These are phyloP conservation scores for Xylaria acuta DNA, from an alignment of 495 filamentous ascomycete genomes.

Conservation along the genomic window DNA sequence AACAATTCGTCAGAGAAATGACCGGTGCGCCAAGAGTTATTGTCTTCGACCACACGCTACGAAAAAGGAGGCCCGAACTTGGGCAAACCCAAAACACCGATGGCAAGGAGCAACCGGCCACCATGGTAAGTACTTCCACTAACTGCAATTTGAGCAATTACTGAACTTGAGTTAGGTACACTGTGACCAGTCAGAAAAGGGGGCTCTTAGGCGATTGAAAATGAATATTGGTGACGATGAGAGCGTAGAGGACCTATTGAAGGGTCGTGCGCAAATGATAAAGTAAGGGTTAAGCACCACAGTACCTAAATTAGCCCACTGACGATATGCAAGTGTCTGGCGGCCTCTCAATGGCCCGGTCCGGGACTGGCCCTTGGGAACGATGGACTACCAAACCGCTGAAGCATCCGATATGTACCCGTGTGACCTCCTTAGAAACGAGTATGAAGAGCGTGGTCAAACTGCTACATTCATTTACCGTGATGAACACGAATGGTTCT, in stretches of 20 bases:
- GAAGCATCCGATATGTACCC: conserved; percentile 24
- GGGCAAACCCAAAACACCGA: conserved; percentile 7
- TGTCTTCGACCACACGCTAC: conserved; percentile 31
- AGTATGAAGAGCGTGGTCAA: conserved; percentile 28
- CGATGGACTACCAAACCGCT: conserved; percentile 28
- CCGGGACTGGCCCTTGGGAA: conserved; percentile 30
- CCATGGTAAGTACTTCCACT: neutral
- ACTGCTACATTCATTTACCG: conserved; percentile 22
- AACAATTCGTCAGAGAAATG: conserved; percentile 22
- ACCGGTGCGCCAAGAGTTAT: conserved; percentile 29
- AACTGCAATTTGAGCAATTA: neutral
- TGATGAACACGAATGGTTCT: conserved; percentile 24
- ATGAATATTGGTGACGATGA: conserved; percentile 4
- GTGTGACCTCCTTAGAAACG: conserved; percentile 15
- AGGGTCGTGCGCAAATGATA: neutral
- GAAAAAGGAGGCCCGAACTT: conserved; percentile 3
- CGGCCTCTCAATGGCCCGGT: conserved; percentile 28
- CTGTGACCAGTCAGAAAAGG: conserved; percentile 25
- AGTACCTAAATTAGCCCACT: neutral
- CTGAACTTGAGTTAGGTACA: conserved; percentile 20
- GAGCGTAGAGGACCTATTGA: neutral
- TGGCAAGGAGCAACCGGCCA: conserved; percentile 22
- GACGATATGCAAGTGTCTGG: conserved; percentile 25
- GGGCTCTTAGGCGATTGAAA: conserved; percentile 9
- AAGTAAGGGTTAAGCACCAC: neutral